Percentiles rank a stretch among this genome's conserved stretches.
Conservation (phyloP, 2,329 filamentous ascomycete species). For the Hypoxylon sp. region DNA sequence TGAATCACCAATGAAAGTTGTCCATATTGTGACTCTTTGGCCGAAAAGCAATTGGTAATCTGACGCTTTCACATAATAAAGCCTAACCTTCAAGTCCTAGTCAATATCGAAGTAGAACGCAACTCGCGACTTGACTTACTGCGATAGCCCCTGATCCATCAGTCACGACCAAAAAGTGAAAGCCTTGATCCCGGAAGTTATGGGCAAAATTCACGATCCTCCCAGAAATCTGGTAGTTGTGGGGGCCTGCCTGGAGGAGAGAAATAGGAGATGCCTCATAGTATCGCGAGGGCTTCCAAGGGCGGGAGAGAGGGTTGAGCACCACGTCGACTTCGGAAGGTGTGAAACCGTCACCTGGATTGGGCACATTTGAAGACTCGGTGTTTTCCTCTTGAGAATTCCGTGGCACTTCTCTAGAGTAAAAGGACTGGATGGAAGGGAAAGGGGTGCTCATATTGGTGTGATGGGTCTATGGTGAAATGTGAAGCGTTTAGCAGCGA, state of each 20-base stretch:
- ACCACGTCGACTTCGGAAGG: slow-evolving; percentile 60
- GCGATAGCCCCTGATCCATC: slow-evolving; percentile 69
- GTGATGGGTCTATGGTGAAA: background rate
- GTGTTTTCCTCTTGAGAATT: background rate
- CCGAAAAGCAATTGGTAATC: slow-evolving; percentile 64
- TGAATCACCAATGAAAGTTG: slow-evolving; percentile 67
- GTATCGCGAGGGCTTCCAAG: slow-evolving; percentile 60
- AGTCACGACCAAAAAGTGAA: slow-evolving; percentile 68
- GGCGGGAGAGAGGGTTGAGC: slow-evolving; percentile 56
- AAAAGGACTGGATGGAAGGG: slow-evolving; percentile 57
- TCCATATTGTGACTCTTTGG: slow-evolving; percentile 70
- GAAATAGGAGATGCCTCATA: slow-evolving; percentile 65
- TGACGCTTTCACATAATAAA: slow-evolving; percentile 63
- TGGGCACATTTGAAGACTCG: slow-evolving; percentile 29
- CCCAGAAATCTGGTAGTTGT: slow-evolving; percentile 66
- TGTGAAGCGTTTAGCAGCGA: too few species aligned
- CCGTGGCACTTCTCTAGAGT: slow-evolving; percentile 49
- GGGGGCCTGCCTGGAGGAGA: slow-evolving; percentile 64
- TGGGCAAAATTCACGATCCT: slow-evolving; percentile 70
- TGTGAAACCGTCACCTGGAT: slow-evolving; percentile 68
- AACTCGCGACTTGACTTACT: slow-evolving; percentile 54
- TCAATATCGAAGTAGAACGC: slow-evolving; percentile 10
- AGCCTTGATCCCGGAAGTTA: slow-evolving; percentile 60
- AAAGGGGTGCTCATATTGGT: slow-evolving; percentile 46
- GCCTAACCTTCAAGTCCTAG: slow-evolving; percentile 59